These are phyloP conservation scores for Dryas integrifolia DNA, from an alignment of 331 rosid species.

Conservation along the genomic window DNA sequence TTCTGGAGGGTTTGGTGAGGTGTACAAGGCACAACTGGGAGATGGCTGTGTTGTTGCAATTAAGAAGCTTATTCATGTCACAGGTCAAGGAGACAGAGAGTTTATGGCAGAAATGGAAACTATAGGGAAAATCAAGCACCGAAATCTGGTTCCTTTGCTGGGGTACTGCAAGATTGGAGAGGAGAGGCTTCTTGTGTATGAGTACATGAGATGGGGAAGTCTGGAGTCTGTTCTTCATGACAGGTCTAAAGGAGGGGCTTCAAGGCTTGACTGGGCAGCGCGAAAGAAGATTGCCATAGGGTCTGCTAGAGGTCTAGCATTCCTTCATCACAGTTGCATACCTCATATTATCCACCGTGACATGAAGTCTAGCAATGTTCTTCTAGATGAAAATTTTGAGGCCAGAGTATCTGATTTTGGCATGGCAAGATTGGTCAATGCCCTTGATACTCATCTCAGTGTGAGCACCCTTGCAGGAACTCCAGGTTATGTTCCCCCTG, in stretches of 20 bases:
- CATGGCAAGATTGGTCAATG: constrained; percentile 77
- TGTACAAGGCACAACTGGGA: constrained; percentile 64
- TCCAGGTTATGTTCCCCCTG: constrained; percentile 88
- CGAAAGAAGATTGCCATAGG: constrained; percentile 72
- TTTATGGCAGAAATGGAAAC: constrained; percentile 91
- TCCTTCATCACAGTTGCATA: constrained; percentile 78
- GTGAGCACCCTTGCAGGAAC: constrained; percentile 83
- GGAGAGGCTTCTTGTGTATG: constrained; percentile 86
- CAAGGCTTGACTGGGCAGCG: constrained; percentile 57
- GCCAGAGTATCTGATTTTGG: constrained; percentile 83
- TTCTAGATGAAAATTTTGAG: constrained; percentile 71
- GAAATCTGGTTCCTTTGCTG: constrained; percentile 66
- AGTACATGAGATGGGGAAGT: constrained; percentile 84
- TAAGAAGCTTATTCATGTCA: constrained; percentile 72
- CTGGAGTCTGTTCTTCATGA: constrained; percentile 74
- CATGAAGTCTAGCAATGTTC: constrained; percentile 84
- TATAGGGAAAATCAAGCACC: constrained; percentile 71
- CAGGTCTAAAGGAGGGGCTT: constrained; percentile 35
- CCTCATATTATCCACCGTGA: constrained; percentile 83
- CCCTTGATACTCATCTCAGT: constrained; percentile 71
- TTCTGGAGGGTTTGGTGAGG: constrained; percentile 84
- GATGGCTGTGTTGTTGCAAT: constrained; percentile 72
- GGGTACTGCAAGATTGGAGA: constrained; percentile 84
- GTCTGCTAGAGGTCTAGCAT: constrained; percentile 79
- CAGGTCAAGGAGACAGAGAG: constrained; percentile 81